Percentiles rank a stretch among this genome's conserved stretches.
These are phyloP conservation scores for Didymella arachidicola DNA, from an alignment of 2,329 filamentous ascomycete species.

Conservation along the genomic window DNA sequence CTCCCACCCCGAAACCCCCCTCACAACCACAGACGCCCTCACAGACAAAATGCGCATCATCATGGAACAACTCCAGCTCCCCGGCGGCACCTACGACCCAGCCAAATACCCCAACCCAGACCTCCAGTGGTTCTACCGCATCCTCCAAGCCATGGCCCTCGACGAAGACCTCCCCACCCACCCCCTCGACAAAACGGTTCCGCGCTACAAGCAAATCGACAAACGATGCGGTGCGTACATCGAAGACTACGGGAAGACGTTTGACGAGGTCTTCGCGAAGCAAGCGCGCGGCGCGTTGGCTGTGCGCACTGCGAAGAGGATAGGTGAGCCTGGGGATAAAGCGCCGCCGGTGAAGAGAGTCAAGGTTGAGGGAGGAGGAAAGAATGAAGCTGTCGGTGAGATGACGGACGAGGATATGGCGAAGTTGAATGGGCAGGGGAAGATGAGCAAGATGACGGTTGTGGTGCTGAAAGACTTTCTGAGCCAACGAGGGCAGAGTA, in stretches of 20 bases:
- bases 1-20: slow-evolving; percentile 60
- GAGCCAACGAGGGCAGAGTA: slow-evolving; percentile 32
- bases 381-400: slow-evolving; percentile 13
- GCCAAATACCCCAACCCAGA: slow-evolving; percentile 89
- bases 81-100: slow-evolving; percentile 84
- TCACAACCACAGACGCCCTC: slow-evolving; percentile 67
- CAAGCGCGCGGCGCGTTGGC: slow-evolving; percentile 52
- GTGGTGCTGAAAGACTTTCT: slow-evolving; percentile 46
- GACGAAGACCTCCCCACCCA: slow-evolving; percentile 86
- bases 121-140: slow-evolving; percentile 96
- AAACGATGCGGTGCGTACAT: slow-evolving; percentile 83
- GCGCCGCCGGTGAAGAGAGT: slow-evolving; percentile 35
- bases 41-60: slow-evolving; percentile 83
- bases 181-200: slow-evolving; percentile 79
- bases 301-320: slow-evolving; percentile 52
- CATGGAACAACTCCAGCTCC: slow-evolving; percentile 86
- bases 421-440: slow-evolving; percentile 53
- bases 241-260: slow-evolving; percentile 74
- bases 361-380: slow-evolving; percentile 31
- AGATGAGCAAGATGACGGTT: slow-evolving; percentile 53
- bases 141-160: slow-evolving; percentile 87
- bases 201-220: slow-evolving; percentile 85
- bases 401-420: slow-evolving; percentile 57
- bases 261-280: slow-evolving; percentile 66
- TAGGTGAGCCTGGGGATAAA: slow-evolving; percentile 32